Percentiles rank a stretch among this genome's conserved stretches.
phyloP scores from a whole-genome alignment of 805 yeast genomes.

The Zygosaccharomyces bailii region DNA sequence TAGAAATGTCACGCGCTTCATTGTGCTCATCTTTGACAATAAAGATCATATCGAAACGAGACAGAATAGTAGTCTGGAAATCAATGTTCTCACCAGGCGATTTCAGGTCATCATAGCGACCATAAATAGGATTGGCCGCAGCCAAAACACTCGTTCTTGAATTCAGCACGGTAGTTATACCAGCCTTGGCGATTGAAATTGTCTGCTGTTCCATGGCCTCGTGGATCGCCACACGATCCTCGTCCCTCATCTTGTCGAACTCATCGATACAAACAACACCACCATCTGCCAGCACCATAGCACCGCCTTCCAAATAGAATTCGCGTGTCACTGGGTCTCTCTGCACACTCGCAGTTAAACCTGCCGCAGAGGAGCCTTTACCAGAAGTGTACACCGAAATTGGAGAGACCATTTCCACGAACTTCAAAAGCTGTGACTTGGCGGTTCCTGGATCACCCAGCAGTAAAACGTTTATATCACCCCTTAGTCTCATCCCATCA shows the following conservation, averaged over 20 bases:
- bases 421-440: slow-evolving; percentile 90
- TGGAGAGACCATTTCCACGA: slow-evolving; percentile 92
- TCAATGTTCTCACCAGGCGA: slow-evolving; percentile 98
- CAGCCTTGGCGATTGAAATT: slow-evolving; percentile 97
- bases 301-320: slow-evolving; percentile 97
- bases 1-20: slow-evolving; percentile 75
- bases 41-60: slow-evolving; percentile 98
- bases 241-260: slow-evolving; percentile 98
- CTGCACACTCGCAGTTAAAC: slow-evolving; percentile 97
- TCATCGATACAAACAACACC: slow-evolving; percentile 99
- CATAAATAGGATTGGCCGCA: slow-evolving; percentile 97
- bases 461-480: slow-evolving; percentile 89
- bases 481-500: slow-evolving; percentile 94
- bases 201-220: slow-evolving; percentile 99
- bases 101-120: slow-evolving; percentile 92
- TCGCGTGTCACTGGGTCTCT: slow-evolving; percentile 85
- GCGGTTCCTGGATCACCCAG: slow-evolving; percentile 99
- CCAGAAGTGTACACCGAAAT: slow-evolving; percentile 96
- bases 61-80: slow-evolving; percentile 92
- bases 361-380: slow-evolving; percentile 99
- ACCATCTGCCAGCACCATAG: slow-evolving; percentile 99
- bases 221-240: slow-evolving; percentile 97
- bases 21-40: slow-evolving; percentile 95
- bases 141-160: slow-evolving; percentile 96
- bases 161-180: slow-evolving; percentile 93